These are phyloP conservation scores for Alternaria novae-zelandiae DNA, from an alignment of 2,329 filamentous ascomycete genomes.

Conservation along the genomic window DNA sequence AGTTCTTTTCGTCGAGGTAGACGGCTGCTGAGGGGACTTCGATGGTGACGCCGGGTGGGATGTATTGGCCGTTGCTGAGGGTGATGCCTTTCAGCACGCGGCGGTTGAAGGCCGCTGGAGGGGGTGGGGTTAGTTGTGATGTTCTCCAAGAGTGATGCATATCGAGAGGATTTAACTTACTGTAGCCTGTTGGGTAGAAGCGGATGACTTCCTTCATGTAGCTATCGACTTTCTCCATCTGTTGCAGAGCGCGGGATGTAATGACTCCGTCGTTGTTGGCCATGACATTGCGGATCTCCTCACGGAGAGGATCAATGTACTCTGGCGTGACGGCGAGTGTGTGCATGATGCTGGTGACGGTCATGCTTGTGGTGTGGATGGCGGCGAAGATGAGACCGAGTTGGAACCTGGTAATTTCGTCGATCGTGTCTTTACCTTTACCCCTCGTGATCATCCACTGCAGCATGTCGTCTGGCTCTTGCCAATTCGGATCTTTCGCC, in stretches of 20 bases:
- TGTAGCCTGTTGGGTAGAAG: conserved; percentile 30
- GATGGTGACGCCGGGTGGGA: conserved; percentile 44
- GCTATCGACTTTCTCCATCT: conserved; percentile 46
- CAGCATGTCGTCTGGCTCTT: conserved; percentile 47
- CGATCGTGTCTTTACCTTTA: conserved; percentile 8
- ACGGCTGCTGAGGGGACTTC: conserved; percentile 39
- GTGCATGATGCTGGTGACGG: conserved; percentile 38
- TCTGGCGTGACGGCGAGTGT: conserved; percentile 43
- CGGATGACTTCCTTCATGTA: conserved; percentile 47
- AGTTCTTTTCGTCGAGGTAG: conserved; percentile 31
- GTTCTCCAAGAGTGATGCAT: neutral
- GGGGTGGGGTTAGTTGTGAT: neutral
- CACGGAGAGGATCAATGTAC: conserved; percentile 51
- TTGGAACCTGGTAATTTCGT: conserved; percentile 19
- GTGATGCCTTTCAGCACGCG: conserved; percentile 59
- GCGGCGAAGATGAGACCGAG: conserved; percentile 39
- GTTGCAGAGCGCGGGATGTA: conserved; percentile 37
- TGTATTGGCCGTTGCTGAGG: conserved; percentile 61
- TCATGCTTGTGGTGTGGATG: conserved; percentile 41
- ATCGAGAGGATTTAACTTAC: conserved; percentile 11
- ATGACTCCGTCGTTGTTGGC: conserved; percentile 42
- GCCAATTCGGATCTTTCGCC: conserved; percentile 35
- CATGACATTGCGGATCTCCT: conserved; percentile 51
- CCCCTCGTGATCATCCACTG: conserved; percentile 45
- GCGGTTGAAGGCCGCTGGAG: conserved; percentile 54